Evolutionary conservation across 1,284 basidiomycete genomes (phyloP).

Genomic region (Trichosporon asahii): DNA sequence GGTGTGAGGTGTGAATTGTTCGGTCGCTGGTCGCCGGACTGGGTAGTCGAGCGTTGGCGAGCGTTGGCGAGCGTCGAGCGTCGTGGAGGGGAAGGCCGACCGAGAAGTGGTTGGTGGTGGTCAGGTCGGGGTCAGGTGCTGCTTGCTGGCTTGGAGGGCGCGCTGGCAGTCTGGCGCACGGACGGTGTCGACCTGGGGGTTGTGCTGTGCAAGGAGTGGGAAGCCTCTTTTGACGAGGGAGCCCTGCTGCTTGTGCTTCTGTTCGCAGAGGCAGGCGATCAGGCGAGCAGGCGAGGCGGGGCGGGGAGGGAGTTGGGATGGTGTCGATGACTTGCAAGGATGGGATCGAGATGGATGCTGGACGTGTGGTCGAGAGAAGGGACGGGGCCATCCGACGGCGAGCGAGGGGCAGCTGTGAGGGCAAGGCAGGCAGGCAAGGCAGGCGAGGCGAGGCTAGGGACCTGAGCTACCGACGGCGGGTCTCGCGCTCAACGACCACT

Average conservation of each 20-base stretch:
- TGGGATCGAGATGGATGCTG: not conserved
- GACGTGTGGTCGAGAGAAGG: not conserved
- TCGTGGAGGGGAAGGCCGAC: not conserved
- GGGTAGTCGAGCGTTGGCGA: too few relatives aligned
- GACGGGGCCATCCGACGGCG: conserved; percentile 10
- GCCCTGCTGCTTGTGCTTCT: not conserved
- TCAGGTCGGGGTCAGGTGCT: not conserved
- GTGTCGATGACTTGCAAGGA: not conserved
- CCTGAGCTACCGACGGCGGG: not conserved
- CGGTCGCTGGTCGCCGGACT: not conserved
- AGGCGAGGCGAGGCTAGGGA: too few relatives aligned
- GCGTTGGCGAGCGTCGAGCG: too few relatives aligned
- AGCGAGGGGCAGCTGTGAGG: not conserved
- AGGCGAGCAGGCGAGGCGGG: too few relatives aligned
- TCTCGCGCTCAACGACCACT: not conserved
- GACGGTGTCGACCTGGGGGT: not conserved
- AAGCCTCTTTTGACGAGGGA: not conserved
- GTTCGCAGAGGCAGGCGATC: not conserved
- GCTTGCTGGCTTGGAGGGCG: not conserved
- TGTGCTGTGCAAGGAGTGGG: not conserved
- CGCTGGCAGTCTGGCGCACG: not conserved
- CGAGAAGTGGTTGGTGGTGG: too few relatives aligned
- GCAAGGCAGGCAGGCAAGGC: not conserved
- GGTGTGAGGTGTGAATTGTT: not conserved
- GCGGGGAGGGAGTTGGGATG: not conserved